Evolutionary conservation across 2,329 filamentous ascomycete genomes (phyloP), one percentile per base, ranked within the genome.

Genomic region (Paramyrothecium sp.): DNA sequence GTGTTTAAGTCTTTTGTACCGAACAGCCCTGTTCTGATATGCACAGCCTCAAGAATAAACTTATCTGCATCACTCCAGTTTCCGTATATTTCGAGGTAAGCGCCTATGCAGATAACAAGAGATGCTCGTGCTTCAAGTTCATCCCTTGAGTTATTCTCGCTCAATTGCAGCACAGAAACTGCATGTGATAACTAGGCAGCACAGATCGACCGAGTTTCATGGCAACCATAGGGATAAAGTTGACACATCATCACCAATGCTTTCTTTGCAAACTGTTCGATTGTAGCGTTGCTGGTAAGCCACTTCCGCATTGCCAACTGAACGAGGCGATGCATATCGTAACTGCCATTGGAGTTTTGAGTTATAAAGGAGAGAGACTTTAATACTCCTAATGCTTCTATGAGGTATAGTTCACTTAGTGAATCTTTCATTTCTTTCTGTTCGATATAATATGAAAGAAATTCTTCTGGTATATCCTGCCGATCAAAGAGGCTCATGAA

Each of bases 101-200:
- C 22, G 8, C 26, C 54, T 23, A 53, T n/a, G 26, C 20, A 1
- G 19, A 38, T n/a, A 4, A 55, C 44, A 21, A 57, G 49, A 3
- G 1, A 1, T 51, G 52, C 55, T 38, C 20, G 56, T 26, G 47
- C 44, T 10, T 48, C n/a, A 16, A 2, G n/a, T 21, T 62, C 62
- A 17, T 58, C 51, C 30, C 16, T 57, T 34, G 59, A 63, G 19
- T 48, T 44, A 49, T 19, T 51, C 57, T 10, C 56, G 46, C 5
- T 59, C 50, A 33, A 47, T 17, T 54, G 26, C 13, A 66, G 50
- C 3, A 67, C 60, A 3, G 61, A 58, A 58, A 60, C 53, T 2
- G 56, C 64, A 56, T 70, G 68, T 12, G 69, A 63, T 20, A 70
- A 61, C 47, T 65, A 66, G 20, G 54, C 53, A 3, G 34, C 10